Conservation (phyloP, 495 filamentous ascomycete genomes). For the Penicillium desertorum region DNA sequence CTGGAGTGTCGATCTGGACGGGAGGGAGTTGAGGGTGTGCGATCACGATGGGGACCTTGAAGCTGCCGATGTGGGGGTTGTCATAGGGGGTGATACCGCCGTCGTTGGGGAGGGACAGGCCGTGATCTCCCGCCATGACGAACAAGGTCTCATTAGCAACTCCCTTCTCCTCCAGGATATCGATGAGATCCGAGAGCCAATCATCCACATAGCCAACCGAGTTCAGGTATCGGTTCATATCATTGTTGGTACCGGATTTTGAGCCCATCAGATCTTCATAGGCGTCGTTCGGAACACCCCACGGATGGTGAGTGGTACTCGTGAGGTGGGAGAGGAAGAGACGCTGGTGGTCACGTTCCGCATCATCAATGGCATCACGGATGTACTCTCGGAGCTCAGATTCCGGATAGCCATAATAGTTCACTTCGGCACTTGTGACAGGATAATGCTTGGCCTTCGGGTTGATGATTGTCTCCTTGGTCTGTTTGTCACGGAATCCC, state of each 20-base stretch:
- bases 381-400: slow-evolving; percentile 47
- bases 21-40: slow-evolving; percentile 47
- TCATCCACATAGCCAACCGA: slow-evolving; percentile 42
- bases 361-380: slow-evolving; percentile 46
- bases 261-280: slow-evolving; percentile 28
- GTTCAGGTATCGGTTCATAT: slow-evolving; percentile 43
- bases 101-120: slow-evolving; percentile 47
- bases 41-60: slow-evolving; percentile 52
- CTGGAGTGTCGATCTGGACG: slow-evolving; percentile 43
- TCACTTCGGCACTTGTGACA: slow-evolving; percentile 39
- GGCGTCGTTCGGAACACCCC: slow-evolving; percentile 36
- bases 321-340: slow-evolving; percentile 52
- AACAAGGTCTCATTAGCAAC: slow-evolving; percentile 45
- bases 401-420: slow-evolving; percentile 54
- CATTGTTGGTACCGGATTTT: slow-evolving; percentile 26
- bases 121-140: slow-evolving; percentile 47
- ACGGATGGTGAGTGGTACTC: slow-evolving; percentile 52
- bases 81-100: slow-evolving; percentile 48
- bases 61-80: slow-evolving; percentile 51
- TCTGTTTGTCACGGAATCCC: slow-evolving; percentile 42
- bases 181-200: slow-evolving; percentile 38
- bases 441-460: slow-evolving; percentile 40
- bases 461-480: slow-evolving; percentile 42
- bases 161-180: slow-evolving; percentile 42
- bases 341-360: slow-evolving; percentile 42